Evolutionary conservation across 352 stramenopile genomes (phyloP).

Genomic region (Pythium grandisporangium): DNA sequence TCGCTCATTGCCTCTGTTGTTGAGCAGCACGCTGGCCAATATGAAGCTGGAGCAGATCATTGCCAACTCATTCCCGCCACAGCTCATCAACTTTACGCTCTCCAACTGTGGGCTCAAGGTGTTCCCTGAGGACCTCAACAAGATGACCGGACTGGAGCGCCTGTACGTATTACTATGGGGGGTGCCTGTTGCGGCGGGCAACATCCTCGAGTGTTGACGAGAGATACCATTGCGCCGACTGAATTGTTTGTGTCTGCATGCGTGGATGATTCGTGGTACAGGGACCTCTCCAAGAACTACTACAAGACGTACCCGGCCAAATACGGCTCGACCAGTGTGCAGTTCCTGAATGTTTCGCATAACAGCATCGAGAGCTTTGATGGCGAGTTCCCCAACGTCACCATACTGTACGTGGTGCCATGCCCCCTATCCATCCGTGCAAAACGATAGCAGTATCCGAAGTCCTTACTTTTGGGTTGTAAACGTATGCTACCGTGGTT

Average conservation of each 20-base stretch:
- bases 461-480: no score
- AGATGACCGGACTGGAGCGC: conserved; percentile 34
- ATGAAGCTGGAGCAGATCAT: conserved; percentile 27
- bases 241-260: no score
- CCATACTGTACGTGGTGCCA: conserved; percentile 27
- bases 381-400: conserved; percentile 34
- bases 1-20: neutral
- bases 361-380: conserved; percentile 42
- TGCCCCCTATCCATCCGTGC: neutral
- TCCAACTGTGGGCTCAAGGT: conserved; percentile 44
- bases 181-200: no score
- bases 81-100: conserved; percentile 41
- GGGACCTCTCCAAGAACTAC: conserved; percentile 46
- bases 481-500: no score
- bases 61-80: conserved; percentile 37
- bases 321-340: conserved; percentile 28
- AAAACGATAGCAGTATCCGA: neutral
- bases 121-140: conserved; percentile 37
- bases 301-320: conserved; percentile 38
- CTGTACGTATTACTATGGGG: conserved; percentile 26
- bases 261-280: no score
- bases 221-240: no score
- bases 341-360: conserved; percentile 39
- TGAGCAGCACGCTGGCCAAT: conserved; percentile 48
- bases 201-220: no score